These are phyloP conservation scores for Ehretia macrophylla DNA, from an alignment of 257 asterid species.

Conservation along the genomic window DNA sequence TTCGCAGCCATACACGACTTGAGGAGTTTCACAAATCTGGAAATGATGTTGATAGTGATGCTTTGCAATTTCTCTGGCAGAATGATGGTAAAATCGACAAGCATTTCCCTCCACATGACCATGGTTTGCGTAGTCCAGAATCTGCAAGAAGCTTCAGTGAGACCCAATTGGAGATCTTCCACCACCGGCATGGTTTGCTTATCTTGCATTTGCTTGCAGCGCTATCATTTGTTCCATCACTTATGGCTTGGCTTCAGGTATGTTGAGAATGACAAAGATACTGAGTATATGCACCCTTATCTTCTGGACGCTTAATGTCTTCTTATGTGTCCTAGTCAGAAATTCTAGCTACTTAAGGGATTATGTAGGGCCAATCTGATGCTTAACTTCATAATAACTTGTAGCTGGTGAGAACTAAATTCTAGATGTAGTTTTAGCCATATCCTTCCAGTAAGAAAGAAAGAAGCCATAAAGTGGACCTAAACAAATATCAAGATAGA, in stretches of 20 bases:
- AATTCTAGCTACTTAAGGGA: too few relatives aligned
- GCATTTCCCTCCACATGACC: slow-evolving; percentile 34
- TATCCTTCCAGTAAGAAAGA: too few relatives aligned
- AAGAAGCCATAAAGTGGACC: too few relatives aligned
- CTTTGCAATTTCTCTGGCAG: slow-evolving; percentile 32
- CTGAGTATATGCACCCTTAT: neutral
- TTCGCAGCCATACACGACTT: slow-evolving; percentile 63
- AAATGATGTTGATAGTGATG: slow-evolving; percentile 24
- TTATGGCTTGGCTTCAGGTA: slow-evolving; percentile 93
- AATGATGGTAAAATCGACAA: slow-evolving; percentile 35
- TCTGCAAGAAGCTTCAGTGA: slow-evolving; percentile 68
- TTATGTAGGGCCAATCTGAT: too few relatives aligned
- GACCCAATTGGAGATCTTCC: slow-evolving; percentile 77
- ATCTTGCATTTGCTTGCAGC: slow-evolving; percentile 74
- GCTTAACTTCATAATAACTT: too few relatives aligned
- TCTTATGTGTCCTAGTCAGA: too few relatives aligned
- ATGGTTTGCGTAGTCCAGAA: slow-evolving; percentile 44
- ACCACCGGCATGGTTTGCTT: slow-evolving; percentile 85
- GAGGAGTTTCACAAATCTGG: slow-evolving; percentile 45
- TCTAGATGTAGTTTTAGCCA: too few relatives aligned
- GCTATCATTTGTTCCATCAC: slow-evolving; percentile 79
- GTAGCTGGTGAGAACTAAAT: too few relatives aligned
- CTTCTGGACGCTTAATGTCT: neutral
- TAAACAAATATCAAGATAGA: too few relatives aligned
- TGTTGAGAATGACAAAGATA: neutral